phyloP scores from a whole-genome alignment of 1,284 basidiomycete species.

The Ustilago esculenta region DNA sequence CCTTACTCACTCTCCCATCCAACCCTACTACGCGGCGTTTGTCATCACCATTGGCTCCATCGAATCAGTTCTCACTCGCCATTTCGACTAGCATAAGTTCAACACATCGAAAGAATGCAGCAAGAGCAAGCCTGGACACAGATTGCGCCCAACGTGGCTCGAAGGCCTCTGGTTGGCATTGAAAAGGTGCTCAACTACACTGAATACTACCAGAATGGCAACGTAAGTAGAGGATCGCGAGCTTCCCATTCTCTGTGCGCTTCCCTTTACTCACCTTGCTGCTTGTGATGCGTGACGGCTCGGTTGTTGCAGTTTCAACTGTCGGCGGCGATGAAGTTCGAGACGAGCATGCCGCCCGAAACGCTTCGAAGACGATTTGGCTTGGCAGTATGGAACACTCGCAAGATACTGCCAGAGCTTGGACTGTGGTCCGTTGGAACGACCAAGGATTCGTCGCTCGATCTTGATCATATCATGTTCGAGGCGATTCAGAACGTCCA shows the following conservation, averaged over 20 bases:
- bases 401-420: conserved; percentile 18
- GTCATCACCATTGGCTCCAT: no score
- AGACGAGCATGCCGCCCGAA: conserved; percentile 8
- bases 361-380: conserved; percentile 18
- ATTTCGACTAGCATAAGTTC: neutral
- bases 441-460: neutral
- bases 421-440: conserved; percentile 8
- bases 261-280: no score
- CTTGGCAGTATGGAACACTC: conserved; percentile 19
- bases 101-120: neutral
- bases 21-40: no score
- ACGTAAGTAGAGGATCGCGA: no score
- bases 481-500: conserved; percentile 17
- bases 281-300: no score
- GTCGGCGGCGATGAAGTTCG: conserved; percentile 9
- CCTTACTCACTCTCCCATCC: no score
- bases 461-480: conserved; percentile 23
- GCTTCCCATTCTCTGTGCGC: neutral
- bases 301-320: conserved; percentile 26
- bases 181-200: conserved; percentile 37
- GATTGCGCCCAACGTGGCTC: conserved; percentile 7
- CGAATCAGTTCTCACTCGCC: no score
- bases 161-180: conserved; percentile 19
- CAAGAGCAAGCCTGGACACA: conserved; percentile 11
- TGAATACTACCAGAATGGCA: conserved; percentile 33